Evolutionary conservation across 208 protist genomes (phyloP).

Genomic region (Phytomonas sp.): DNA sequence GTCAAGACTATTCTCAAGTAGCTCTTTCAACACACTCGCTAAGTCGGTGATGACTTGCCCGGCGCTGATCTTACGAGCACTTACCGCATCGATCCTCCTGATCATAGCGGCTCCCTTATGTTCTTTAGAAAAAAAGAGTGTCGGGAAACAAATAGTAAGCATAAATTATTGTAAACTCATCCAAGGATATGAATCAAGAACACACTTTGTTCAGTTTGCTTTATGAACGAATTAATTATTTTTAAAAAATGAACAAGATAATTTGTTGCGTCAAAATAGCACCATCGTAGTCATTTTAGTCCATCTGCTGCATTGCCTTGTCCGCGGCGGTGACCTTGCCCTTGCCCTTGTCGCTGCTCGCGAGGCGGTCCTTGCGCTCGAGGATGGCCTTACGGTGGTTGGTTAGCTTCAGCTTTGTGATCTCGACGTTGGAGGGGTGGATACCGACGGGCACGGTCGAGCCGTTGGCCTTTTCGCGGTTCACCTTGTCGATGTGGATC

Average conservation of each 20-base stretch:
- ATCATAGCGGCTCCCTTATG: slow-evolving; percentile 27
- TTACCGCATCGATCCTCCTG: slow-evolving; percentile 61
- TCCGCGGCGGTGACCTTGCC: slow-evolving; percentile 86
- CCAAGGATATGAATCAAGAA: background rate
- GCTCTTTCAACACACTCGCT: slow-evolving; percentile 78
- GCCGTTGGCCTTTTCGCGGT: slow-evolving; percentile 96
- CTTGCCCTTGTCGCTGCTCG: slow-evolving; percentile 89
- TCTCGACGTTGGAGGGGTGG: slow-evolving; percentile 98
- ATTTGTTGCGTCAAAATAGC: background rate
- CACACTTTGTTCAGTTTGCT: background rate
- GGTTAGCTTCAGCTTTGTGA: slow-evolving; percentile 99
- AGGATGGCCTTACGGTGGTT: slow-evolving; percentile 97
- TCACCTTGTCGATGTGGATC: slow-evolving; percentile 98
- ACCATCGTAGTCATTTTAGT: slow-evolving; percentile 33
- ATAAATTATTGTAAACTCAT: slow-evolving; percentile 5
- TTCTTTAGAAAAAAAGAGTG: slow-evolving; percentile 13
- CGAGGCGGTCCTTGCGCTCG: slow-evolving; percentile 88
- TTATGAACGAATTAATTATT: background rate
- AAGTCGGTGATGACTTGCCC: slow-evolving; percentile 83
- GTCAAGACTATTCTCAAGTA: slow-evolving; percentile 84
- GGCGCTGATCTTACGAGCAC: slow-evolving; percentile 63
- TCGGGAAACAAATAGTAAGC: slow-evolving; percentile 7
- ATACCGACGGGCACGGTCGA: slow-evolving; percentile 92
- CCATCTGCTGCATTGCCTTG: slow-evolving; percentile 91
- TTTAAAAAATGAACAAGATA: slow-evolving; percentile 11